A percentile compares a stretch with the other conserved stretches of the same genome.
phyloP scores from a whole-genome alignment of 495 filamentous ascomycete species.

The Sphaerosporella brunnea region DNA sequence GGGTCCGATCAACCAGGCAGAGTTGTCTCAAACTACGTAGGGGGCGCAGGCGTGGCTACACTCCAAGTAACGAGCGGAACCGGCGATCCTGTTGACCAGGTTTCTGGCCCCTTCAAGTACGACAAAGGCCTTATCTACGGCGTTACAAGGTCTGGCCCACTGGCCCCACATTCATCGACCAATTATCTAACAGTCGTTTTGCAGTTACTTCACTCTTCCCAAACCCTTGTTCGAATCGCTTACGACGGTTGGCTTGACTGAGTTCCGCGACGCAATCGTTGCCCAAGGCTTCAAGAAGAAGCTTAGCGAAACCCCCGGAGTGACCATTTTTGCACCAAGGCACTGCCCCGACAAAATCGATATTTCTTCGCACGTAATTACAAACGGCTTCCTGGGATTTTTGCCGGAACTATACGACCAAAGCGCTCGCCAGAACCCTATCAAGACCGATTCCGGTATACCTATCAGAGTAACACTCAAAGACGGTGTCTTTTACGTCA shows the following conservation, averaged over 20 bases:
- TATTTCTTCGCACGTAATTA: not conserved
- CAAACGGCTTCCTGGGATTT: not conserved
- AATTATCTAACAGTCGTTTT: not conserved
- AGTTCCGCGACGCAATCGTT: not conserved
- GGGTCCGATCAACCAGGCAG: not conserved
- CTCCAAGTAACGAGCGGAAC: not conserved
- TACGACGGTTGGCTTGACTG: not conserved
- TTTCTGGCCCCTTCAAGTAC: not conserved
- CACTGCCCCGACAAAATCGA: not conserved
- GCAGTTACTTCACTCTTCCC: not conserved
- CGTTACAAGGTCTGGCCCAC: not conserved
- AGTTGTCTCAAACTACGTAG: not conserved
- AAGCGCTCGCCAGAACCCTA: too few species aligned
- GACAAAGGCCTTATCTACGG: slow-evolving; percentile 1
- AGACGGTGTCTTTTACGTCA: not conserved
- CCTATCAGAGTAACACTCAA: not conserved
- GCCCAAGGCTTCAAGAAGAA: not conserved
- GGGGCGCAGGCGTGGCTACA: not conserved
- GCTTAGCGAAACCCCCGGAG: not conserved
- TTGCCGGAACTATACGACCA: not conserved
- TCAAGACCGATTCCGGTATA: not conserved
- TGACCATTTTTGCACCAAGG: not conserved
- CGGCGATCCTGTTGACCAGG: not conserved
- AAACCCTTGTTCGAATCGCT: not conserved
- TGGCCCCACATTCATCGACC: not conserved